These are phyloP conservation scores for Dipodascopsis uninucleata DNA, from an alignment of 805 yeast genomes.

Conservation along the genomic window DNA sequence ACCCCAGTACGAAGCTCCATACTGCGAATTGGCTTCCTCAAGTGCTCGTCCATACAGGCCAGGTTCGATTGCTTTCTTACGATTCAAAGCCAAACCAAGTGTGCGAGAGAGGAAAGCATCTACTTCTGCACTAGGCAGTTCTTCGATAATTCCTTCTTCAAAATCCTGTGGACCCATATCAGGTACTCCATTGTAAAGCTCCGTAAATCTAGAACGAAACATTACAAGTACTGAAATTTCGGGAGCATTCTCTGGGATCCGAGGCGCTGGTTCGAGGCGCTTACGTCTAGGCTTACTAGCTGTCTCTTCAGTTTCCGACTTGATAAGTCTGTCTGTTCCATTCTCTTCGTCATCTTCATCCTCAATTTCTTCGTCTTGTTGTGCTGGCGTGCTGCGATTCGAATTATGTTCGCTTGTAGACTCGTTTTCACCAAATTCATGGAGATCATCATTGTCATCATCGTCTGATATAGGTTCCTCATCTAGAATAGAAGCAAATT, in stretches of 20 bases:
- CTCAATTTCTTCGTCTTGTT: neutral
- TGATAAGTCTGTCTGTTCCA: too few species aligned
- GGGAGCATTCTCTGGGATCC: conserved; percentile 16
- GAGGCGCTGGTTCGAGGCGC: conserved; percentile 10
- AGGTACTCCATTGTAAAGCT: conserved; percentile 36
- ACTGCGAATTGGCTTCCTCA: conserved; percentile 37
- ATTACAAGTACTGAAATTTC: conserved; percentile 29
- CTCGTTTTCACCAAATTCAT: conserved; percentile 1
- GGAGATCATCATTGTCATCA: conserved; percentile 9
- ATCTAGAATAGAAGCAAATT: conserved; percentile 18
- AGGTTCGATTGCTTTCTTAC: conserved; percentile 41
- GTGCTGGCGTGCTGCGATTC: neutral
- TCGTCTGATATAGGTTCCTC: conserved; percentile 26
- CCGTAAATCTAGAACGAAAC: conserved; percentile 31
- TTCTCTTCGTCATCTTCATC: conserved; percentile 1
- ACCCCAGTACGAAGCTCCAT: conserved; percentile 32
- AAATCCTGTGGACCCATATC: conserved; percentile 42
- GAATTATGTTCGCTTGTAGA: neutral
- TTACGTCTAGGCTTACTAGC: neutral
- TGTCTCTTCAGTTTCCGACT: neutral
- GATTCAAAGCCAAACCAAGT: conserved; percentile 38
- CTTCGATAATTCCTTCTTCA: conserved; percentile 36
- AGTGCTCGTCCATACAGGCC: conserved; percentile 38
- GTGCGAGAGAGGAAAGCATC: conserved; percentile 36
- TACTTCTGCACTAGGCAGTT: conserved; percentile 30